phyloP scores from a whole-genome alignment of 2,329 filamentous ascomycete species.

The Xylaria sp. region DNA sequence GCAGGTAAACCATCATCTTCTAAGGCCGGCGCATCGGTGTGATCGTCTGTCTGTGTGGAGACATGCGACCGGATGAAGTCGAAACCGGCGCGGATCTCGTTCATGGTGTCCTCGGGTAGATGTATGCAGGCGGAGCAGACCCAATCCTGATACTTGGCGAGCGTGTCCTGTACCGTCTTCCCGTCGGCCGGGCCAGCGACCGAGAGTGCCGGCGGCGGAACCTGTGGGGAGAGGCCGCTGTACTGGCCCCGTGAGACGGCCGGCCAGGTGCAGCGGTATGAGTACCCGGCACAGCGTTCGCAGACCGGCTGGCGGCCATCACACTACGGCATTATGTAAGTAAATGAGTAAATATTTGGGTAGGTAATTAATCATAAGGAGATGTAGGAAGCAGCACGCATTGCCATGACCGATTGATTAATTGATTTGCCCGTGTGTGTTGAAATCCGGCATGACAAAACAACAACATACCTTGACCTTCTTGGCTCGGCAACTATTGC shows the following conservation, averaged over 20 bases:
- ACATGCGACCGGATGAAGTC: conserved; percentile 20
- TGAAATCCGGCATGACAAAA: no score
- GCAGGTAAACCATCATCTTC: not conserved
- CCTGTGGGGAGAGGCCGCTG: not conserved
- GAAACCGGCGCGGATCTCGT: conserved; percentile 5
- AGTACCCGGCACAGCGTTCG: conserved; percentile 17
- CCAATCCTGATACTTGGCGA: no score
- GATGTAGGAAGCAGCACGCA: no score
- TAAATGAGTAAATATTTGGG: no score
- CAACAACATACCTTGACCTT: conserved; percentile 8
- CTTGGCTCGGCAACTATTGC: conserved; percentile 13
- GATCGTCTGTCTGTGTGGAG: conserved; percentile 2
- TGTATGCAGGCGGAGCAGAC: not conserved
- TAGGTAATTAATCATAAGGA: no score
- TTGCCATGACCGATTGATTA: no score
- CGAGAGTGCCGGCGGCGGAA: not conserved
- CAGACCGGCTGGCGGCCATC: conserved; percentile 12
- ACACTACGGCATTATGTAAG: not conserved
- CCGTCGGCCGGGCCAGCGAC: no score
- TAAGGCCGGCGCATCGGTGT: not conserved
- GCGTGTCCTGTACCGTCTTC: no score
- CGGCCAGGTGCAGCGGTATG: conserved; percentile 7
- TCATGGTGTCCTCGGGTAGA: conserved; percentile 1
- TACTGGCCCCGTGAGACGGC: not conserved
- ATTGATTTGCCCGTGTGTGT: no score